Percentiles rank a stretch among this genome's conserved stretches.
Evolutionary conservation across 2,329 filamentous ascomycete genomes (phyloP).

Genomic region (Thelonectria discophora): DNA sequence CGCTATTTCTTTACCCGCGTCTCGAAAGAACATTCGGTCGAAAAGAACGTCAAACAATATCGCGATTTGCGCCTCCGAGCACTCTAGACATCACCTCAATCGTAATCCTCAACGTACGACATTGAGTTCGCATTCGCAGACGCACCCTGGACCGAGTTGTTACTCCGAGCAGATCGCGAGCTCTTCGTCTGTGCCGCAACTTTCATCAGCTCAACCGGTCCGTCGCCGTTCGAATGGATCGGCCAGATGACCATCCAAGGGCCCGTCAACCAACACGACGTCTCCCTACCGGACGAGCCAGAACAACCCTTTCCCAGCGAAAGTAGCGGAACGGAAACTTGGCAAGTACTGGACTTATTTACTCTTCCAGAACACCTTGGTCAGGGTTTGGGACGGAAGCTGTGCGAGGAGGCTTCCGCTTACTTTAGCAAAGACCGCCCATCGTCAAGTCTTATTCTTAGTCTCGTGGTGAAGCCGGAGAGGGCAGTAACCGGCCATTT

Average conservation of each 20-base stretch:
- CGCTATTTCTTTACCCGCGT: no score
- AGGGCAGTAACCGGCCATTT: not conserved
- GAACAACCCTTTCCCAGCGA: not conserved
- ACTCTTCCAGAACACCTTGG: slow-evolving; percentile 25
- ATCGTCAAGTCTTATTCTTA: not conserved
- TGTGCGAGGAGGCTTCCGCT: slow-evolving; percentile 23
- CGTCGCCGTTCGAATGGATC: not conserved
- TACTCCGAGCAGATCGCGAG: not conserved
- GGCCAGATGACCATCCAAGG: slow-evolving; percentile 10
- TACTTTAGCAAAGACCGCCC: slow-evolving; percentile 6
- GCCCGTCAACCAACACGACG: not conserved
- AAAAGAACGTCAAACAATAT: no score
- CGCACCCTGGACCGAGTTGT: no score
- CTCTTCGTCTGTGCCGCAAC: slow-evolving; percentile 2
- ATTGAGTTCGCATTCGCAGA: no score
- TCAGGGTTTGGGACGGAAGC: slow-evolving; percentile 16
- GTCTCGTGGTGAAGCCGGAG: slow-evolving; percentile 8
- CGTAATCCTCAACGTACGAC: no score
- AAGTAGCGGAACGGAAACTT: slow-evolving; percentile 19
- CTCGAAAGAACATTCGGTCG: no score
- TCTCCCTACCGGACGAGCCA: not conserved
- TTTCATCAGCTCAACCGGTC: not conserved
- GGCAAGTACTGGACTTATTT: slow-evolving; percentile 30
- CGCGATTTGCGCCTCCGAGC: no score
- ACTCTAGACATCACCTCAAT: no score